Evolutionary conservation across 208 protist genomes (phyloP).

Genomic region (Naegleria lovaniensis): DNA sequence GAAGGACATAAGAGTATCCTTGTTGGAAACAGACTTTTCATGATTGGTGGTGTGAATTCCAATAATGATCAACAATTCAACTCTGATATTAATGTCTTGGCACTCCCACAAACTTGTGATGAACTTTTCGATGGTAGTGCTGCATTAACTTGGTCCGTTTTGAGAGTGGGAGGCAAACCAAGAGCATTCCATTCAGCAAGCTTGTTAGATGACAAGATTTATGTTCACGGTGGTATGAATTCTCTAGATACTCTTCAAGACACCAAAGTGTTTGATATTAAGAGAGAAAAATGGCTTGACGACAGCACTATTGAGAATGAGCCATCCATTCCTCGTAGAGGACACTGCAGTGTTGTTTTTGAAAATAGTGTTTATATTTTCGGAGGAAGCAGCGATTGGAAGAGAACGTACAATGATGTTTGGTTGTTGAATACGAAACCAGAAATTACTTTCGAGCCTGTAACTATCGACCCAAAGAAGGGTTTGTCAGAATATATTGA

Average conservation of each 20-base stretch:
- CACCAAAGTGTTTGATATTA: neutral
- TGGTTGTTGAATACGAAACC: neutral
- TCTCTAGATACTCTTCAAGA: neutral
- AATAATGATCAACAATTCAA: neutral
- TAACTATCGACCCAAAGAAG: neutral
- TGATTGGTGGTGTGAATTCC: neutral
- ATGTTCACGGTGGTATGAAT: neutral
- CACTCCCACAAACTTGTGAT: neutral
- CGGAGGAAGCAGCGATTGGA: neutral
- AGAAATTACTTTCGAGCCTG: neutral
- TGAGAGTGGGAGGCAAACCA: neutral
- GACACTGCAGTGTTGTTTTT: neutral
- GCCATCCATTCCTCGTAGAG: neutral
- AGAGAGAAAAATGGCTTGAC: neutral
- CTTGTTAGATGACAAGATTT: neutral
- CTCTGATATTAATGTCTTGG: neutral
- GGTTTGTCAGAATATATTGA: neutral
- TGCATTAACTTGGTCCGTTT: neutral
- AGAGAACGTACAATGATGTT: neutral
- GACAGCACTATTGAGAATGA: neutral
- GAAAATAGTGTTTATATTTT: neutral
- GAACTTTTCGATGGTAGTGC: neutral
- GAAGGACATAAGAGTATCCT: neutral
- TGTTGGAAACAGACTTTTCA: neutral
- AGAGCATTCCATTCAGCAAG: neutral